Base-by-base conservation (phyloP, 2,329 filamentous ascomycete species). In the Volutella citrinella region DNA sequence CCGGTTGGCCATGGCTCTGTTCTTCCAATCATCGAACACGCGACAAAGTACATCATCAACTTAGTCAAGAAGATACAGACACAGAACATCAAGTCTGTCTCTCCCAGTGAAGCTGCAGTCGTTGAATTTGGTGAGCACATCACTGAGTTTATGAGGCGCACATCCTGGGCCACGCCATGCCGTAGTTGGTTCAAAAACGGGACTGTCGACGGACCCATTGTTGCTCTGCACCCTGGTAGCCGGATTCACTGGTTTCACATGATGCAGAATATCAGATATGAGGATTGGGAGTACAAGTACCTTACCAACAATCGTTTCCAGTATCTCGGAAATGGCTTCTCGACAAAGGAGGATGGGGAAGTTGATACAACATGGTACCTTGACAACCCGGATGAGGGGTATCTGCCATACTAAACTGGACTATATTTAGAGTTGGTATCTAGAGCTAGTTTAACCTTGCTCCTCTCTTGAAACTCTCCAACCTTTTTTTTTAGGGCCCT, bases 201-300 rank as follows among this genome's bases (percentile, higher is more conserved):
- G 11, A 36, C 28, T 2, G 22, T 32, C 7, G 34, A 36, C 10
- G 34, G 34, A 3, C 29, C 29, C 5, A 15, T 36, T 7, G 24
- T 36, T 26, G 34, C 29, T 3, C 19, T 32, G 4, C 29, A 36
- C 17, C 34, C 34, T 9, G 34, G 34, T 5, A 32, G 29, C 13
- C 19, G 29, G 12, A 36, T 36, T 15, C 29, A 36, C 10, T 32
- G 28, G 28, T 36, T 36, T 18, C 34, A 36, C 6, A 23, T 36
- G 24, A 22, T 36, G 28, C 19, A 32, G 10, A 19, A 28, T 10
- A n/a, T 28, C 7, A 23, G 34, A 8, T 27, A 12, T 5, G 34
- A 36, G 10, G 34, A 36, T 17, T 36, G 24, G 23, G 13, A 36
- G 12, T 27, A 22, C 11, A 24, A 11, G 12, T 36, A 36, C 15